Conservation (phyloP, 495 filamentous ascomycete genomes). For the Penicillium samsonianum region DNA sequence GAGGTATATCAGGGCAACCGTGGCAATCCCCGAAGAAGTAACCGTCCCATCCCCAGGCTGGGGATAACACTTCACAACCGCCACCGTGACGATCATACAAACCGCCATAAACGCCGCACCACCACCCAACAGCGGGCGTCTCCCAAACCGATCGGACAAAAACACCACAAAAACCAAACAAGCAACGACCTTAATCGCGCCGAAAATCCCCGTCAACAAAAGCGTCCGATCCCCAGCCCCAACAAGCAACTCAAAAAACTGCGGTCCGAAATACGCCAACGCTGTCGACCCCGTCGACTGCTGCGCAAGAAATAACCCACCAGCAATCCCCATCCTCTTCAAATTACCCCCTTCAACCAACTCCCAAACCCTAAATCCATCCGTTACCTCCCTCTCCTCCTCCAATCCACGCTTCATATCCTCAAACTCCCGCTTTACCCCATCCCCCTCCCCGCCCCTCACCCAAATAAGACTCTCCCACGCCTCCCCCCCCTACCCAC, state of each 20-base stretch:
- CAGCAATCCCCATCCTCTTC: conserved; percentile 42
- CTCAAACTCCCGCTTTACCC: too few relatives aligned
- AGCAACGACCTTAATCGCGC: conserved; percentile 51
- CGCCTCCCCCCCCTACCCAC: too few relatives aligned
- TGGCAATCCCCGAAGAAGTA: conserved; percentile 42
- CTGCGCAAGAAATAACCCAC: conserved; percentile 47
- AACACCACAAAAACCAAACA: conserved; percentile 53
- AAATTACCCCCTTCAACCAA: conserved; percentile 27
- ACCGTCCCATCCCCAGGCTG: conserved; percentile 37
- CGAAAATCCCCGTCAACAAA: conserved; percentile 54
- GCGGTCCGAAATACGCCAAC: conserved; percentile 54
- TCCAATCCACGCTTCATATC: too few relatives aligned
- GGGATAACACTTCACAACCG: conserved; percentile 54
- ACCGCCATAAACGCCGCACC: conserved; percentile 53
- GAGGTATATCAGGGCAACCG: conserved; percentile 52
- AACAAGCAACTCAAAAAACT: conserved; percentile 58
- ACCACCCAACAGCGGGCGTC: conserved; percentile 51
- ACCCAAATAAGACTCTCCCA: too few relatives aligned
- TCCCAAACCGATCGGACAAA: conserved; percentile 59
- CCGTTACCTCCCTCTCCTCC: too few relatives aligned
- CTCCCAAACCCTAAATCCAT: too few relatives aligned
- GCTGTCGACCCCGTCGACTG: conserved; percentile 57
- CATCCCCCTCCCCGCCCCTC: too few relatives aligned
- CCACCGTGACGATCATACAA: conserved; percentile 58
- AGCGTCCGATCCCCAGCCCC: conserved; percentile 40